Evolutionary conservation across 768 basidiomycete genomes (phyloP).

Genomic region (Hygrocybe coccinea): DNA sequence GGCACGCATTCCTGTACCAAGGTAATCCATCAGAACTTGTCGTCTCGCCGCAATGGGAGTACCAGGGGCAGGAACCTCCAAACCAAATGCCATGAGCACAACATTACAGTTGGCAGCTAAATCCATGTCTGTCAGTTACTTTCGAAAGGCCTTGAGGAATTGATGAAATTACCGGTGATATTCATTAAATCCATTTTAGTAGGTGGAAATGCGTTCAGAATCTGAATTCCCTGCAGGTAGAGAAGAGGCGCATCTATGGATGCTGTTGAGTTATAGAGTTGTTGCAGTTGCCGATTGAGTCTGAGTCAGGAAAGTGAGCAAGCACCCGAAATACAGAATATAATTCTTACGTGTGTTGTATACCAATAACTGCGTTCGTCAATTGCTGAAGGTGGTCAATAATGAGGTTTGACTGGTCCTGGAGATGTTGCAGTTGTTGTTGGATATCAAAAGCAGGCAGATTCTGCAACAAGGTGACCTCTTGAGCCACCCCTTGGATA

Average conservation of each 20-base stretch:
- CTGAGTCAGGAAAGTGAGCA: neutral
- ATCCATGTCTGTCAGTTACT: neutral
- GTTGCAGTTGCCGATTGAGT: neutral
- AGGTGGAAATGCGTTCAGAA: neutral
- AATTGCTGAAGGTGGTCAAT: neutral
- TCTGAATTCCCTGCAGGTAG: neutral
- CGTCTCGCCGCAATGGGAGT: neutral
- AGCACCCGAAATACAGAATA: neutral
- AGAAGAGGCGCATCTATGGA: neutral
- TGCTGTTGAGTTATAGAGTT: neutral
- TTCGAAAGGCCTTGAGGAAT: neutral
- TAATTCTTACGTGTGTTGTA: neutral
- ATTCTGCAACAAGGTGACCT: neutral
- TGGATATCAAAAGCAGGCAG: neutral
- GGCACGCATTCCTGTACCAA: too few species aligned
- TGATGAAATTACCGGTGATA: neutral
- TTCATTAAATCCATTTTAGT: neutral
- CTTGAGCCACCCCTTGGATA: neutral
- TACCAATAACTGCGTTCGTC: too few species aligned
- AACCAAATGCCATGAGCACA: neutral
- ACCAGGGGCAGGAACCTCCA: neutral
- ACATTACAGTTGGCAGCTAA: neutral
- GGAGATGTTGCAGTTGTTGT: neutral
- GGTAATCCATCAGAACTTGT: constrained; percentile 10
- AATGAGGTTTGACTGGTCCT: neutral